Evolutionary conservation across 2,329 filamentous ascomycete genomes (phyloP), one percentile per base, ranked within the genome.

Genomic region (Lomentospora prolificans): DNA sequence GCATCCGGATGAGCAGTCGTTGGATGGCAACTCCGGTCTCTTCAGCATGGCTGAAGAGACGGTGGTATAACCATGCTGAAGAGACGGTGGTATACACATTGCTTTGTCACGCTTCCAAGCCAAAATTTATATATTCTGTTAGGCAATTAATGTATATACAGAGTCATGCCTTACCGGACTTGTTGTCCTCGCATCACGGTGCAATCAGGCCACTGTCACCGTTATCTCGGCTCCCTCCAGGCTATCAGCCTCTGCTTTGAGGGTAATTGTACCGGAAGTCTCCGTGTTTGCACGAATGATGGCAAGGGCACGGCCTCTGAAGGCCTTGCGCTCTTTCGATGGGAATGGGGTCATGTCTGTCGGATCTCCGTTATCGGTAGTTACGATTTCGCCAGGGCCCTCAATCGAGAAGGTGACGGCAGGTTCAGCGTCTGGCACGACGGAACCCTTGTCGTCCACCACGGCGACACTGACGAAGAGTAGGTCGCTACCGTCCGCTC

Each of bases 311-410:
- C 69, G 63, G 0, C 74, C 74, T 41, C 65, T 68, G 54, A 73
- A 75, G 0, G 72, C 72, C 41, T 71, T 70, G 10, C 74, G 66
- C 31, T 64, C 65, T 8, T 59, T 58, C 2, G 68, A 70, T 1
- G 71, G 70, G 60, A 78, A 78, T 2, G 69, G 61, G 1, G 65
- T 69, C 61, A 74, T 66, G 57, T 78, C 74, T 1, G 70, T 64
- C 3, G 73, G 72, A 54, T 78, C 69, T 1, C 78, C 78, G 55
- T 79, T 80, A 53, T 80, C 76, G 0, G 77, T 80, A 0, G 74
- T 64, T 2, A 76, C 67, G 46, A 81, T 73, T 61, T 72, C 65
- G 1, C 71, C 78, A 0, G 69, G 67, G 0, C 73, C 75, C 0
- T 63, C 61, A 4, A 77, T 58, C 0, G 70, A 68, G 58, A 80